Base-by-base conservation (phyloP, 495 filamentous ascomycete genomes). In the Penicillium steckii region DNA sequence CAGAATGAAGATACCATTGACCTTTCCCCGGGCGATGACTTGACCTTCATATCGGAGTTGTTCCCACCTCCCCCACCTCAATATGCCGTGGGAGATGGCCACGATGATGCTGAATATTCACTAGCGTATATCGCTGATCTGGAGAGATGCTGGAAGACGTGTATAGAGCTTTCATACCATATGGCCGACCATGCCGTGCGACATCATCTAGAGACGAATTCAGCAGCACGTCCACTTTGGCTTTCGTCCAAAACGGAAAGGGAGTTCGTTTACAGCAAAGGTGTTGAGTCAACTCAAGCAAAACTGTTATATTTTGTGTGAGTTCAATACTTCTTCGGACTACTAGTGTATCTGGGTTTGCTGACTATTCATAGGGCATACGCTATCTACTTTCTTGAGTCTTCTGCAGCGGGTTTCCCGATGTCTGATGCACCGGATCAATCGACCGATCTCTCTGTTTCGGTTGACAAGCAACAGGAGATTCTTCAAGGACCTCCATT, bases 41-140 rank as follows among this genome's bases (percentile, higher is more conserved):
- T 69, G 3, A 53, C 59, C 21, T 69, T 69, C 45, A 64, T 69
- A 27, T 53, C 59, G 0, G 48, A 60, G 4, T 45, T 69, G 12
- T 69, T 69, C 12, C 64, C 66, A 4, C 64, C 66, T 13, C 60
- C 66, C 3, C 66, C 66, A 25, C 66, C 66, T 15, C 52, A 61
- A 2, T 69, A 69, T 22, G 57, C 56, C 5, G 18, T 40, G 8
- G 50, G 44, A 10, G 33, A 55, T 10, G 32, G 27, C 13, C 44
- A 50, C 15, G 55, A 56, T 19, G 57, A 65, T 33, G 60, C 59
- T n/a, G 60, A 62, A 7, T 65, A 69, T 42, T 62, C 66, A 22
- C 53, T 69, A 13, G 61, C 53, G n/a, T 69, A 69, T 33, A 26
- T 69, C 8, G 52, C 56, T 6, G 64, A 67, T 23, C 41, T 69